Evolutionary conservation across 2,329 filamentous ascomycete genomes (phyloP), one percentile per base, ranked within the genome.

Genomic region (Pseudogymnoascus sp.): DNA sequence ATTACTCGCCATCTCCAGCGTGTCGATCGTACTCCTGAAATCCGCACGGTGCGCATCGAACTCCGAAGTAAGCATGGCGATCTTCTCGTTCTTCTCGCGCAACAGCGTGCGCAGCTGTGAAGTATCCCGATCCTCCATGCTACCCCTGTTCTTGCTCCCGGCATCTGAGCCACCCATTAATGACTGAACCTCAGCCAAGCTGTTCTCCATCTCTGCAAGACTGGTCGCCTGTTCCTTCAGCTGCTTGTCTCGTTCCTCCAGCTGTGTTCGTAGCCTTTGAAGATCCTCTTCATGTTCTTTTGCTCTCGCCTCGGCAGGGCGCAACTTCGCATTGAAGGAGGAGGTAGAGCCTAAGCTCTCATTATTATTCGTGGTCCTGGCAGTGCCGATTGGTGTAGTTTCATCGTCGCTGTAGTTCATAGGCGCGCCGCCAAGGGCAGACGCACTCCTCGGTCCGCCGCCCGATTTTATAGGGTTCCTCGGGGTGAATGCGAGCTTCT

Each of bases 11-110:
- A 97, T 85, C 75, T 99, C 95, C 60, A 99, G 81, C 0, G 93
- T 96, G 76, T 99, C 95, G 66, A 99, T 95, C 16, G 95, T 99
- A 75, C 91, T 96, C 68, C 95, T 83, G 77, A 99, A 99, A 75
- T 99, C 95, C 16, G 95, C 93, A 64, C 95, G 85, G 73, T 99
- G 93, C 8, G 89, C 86, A 72, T 99, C 95, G 70, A 99, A 99
- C 73, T 99, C 95, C 7, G 90, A 86, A 0, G 93, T 97, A 69
- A 99, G 83, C 80, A 93, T 88, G 25, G 89, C 87, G 68, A 99
- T 97, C 79, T 93, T 96, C 64, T 99, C 95, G 71, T 97, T 97
- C 82, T 96, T 97, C 77, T 99, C 95, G 23, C 91, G 84, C 62
- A 99, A 77, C 69, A 96, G 77, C n/a, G 88, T 84, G 62, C 93